A percentile compares a stretch with the other conserved stretches of the same genome.
phyloP scores from a whole-genome alignment of 225 moss, liverwort and hornwort species.

The Bryum argenteum region DNA sequence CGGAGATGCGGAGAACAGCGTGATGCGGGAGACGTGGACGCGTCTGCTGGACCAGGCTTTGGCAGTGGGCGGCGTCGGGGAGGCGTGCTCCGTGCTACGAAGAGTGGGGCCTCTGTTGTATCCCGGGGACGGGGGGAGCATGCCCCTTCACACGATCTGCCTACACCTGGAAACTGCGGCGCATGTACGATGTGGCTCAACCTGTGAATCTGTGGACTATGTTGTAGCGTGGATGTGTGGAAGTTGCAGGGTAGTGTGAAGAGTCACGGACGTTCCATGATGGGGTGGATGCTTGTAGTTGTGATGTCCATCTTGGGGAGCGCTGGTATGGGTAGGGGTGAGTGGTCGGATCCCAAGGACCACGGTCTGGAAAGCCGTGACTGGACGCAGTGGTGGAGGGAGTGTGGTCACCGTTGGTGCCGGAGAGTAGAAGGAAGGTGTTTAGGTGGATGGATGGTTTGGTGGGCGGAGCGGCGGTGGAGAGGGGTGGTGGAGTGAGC shows the following conservation, averaged over 20 bases:
- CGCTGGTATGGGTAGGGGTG: not conserved
- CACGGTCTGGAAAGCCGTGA: not conserved
- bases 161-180: conserved; percentile 90
- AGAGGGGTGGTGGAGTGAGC: not conserved
- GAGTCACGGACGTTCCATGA: no score
- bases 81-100: conserved; percentile 84
- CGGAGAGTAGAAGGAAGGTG: not conserved
- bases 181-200: conserved; percentile 52
- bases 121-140: conserved; percentile 92
- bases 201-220: not conserved
- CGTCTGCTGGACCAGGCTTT: conserved; percentile 96
- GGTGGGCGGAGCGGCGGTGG: not conserved
- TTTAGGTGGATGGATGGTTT: not conserved
- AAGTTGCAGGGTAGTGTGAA: not conserved
- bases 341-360: not conserved
- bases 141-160: conserved; percentile 90
- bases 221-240: not conserved
- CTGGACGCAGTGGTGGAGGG: conserved; percentile 2
- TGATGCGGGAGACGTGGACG: conserved; percentile 98
- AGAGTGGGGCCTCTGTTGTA: conserved; percentile 91
- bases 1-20: conserved; percentile 93
- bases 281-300: not conserved
- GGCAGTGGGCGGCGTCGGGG: conserved; percentile 77
- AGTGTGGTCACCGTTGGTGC: not conserved
- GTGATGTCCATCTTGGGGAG: not conserved